Base-by-base conservation (phyloP, 106 monocot species). In the Triglochin maritima region DNA sequence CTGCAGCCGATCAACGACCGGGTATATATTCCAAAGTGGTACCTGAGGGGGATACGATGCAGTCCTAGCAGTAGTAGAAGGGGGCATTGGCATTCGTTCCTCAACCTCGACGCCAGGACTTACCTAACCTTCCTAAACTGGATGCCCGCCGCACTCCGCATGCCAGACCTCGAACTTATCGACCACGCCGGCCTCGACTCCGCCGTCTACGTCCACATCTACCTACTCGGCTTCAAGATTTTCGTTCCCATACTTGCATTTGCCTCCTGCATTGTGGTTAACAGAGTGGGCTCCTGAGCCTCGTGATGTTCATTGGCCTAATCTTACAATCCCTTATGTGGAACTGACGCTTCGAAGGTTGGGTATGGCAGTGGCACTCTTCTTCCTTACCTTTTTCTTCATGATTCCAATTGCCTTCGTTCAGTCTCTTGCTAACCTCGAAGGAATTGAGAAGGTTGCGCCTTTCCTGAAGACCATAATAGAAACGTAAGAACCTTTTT, bases 271-370 rank as follows among this genome's bases (percentile, higher is more conserved):
- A 71, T 14, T 89, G 17, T 93, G 93, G 93, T 74, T 93, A 66
- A 86, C 93, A 46, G 89, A 93, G 41, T 93, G 93, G 93, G 93
- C 93, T 72, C 89, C 93, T 57, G 93, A 93, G 53, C 93, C 93
- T 71, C 81, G 93, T 65, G 93, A 93, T 80, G 89, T 93, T 59
- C 86, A 89, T 64, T 93, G 93, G 93, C 60, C 77, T 44, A 93
- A 89, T 84, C 84, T 93, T 44, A 68, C 93, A 67, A 86, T 93
- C 62, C 93, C 93, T 17, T 86, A 82, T 84, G 83, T 93, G 53
- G 76, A 78, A 53, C 70, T 86, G 17, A 80, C 89, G 13, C 51
- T 93, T 29, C 72, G 93, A 52, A 85, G 84, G 78, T 69, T 89
- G 69, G 71, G 86, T 50, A 86, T 89, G 78, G 79, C 84, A 59